Evolutionary conservation across 23 red algal species (phyloP).

Genomic region (Gracilaria vermiculophylla): DNA sequence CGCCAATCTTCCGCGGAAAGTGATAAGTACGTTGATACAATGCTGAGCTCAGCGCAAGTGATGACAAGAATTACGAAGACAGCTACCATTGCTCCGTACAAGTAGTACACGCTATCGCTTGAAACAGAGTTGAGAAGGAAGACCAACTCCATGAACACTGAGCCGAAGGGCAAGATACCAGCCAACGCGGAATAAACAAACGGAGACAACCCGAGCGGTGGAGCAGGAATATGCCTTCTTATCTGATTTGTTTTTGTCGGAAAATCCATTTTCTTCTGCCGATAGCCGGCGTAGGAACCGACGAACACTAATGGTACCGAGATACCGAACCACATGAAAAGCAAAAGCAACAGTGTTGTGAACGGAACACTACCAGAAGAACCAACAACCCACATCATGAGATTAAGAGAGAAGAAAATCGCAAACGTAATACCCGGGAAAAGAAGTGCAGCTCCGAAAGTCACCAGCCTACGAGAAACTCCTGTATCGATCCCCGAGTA

Average conservation of each 20-base stretch:
- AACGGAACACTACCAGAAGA: constrained; percentile 80
- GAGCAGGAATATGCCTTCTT: constrained; percentile 72
- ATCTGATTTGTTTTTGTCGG: constrained; percentile 87
- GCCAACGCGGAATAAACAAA: constrained; percentile 42
- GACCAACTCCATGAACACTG: constrained; percentile 91
- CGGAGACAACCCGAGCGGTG: constrained; percentile 57
- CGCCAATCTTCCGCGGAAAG: constrained; percentile 84
- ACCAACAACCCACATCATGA: constrained; percentile 74
- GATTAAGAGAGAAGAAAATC: constrained; percentile 89
- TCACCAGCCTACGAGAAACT: constrained; percentile 58
- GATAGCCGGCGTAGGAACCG: constrained; percentile 77
- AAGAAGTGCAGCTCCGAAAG: constrained; percentile 67
- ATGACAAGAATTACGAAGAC: constrained; percentile 82
- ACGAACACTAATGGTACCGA: constrained; percentile 83
- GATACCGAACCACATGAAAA: constrained; percentile 93
- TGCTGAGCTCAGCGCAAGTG: constrained; percentile 81
- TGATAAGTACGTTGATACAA: constrained; percentile 87
- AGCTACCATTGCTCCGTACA: constrained; percentile 84
- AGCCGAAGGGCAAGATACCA: constrained; percentile 86
- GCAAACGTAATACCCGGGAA: constrained; percentile 84
- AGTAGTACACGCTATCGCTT: constrained; percentile 82
- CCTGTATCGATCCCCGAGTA: constrained; percentile 54
- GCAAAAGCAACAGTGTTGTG: constrained; percentile 65
- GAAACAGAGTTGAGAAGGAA: constrained; percentile 81
- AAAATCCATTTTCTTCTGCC: constrained; percentile 35